A percentile compares a stretch with the other conserved stretches of the same genome.
Evolutionary conservation across 2,329 filamentous ascomycete genomes (phyloP).

Genomic region (Colletotrichum filicis): DNA sequence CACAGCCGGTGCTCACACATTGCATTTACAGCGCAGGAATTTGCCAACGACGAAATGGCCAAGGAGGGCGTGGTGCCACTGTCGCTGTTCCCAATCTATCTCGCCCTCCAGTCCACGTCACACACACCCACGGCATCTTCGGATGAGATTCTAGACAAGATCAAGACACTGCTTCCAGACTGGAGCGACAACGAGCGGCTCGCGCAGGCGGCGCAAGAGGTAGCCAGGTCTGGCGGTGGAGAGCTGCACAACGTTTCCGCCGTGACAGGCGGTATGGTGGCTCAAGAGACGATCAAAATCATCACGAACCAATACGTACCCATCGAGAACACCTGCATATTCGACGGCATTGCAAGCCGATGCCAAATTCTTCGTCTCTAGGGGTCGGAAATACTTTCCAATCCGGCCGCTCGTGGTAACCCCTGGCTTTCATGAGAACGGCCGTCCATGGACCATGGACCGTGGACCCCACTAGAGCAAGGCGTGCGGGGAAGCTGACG

Average conservation of each 20-base stretch:
- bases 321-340: slow-evolving; percentile 77
- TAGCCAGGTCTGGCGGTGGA: slow-evolving; percentile 80
- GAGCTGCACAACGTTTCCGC: slow-evolving; percentile 95
- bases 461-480: background rate
- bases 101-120: slow-evolving; percentile 69
- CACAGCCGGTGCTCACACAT: background rate
- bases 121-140: slow-evolving; percentile 56
- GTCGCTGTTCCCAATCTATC: slow-evolving; percentile 76
- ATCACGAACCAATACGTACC: slow-evolving; percentile 79
- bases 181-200: slow-evolving; percentile 62
- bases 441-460: too few species aligned
- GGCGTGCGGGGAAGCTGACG: slow-evolving; percentile 30
- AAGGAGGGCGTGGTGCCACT: slow-evolving; percentile 58
- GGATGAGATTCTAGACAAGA: slow-evolving; percentile 63
- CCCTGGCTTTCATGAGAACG: background rate
- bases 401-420: background rate
- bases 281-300: slow-evolving; percentile 97
- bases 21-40: slow-evolving; percentile 59
- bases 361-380: slow-evolving; percentile 68
- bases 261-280: slow-evolving; percentile 88
- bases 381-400: slow-evolving; percentile 37
- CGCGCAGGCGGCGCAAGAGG: slow-evolving; percentile 68
- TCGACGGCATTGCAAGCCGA: slow-evolving; percentile 74
- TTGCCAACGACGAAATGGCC: slow-evolving; percentile 64
- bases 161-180: slow-evolving; percentile 56